These are phyloP conservation scores for Fusarium paranaense DNA, from an alignment of 2,329 filamentous ascomycete species.

Conservation along the genomic window DNA sequence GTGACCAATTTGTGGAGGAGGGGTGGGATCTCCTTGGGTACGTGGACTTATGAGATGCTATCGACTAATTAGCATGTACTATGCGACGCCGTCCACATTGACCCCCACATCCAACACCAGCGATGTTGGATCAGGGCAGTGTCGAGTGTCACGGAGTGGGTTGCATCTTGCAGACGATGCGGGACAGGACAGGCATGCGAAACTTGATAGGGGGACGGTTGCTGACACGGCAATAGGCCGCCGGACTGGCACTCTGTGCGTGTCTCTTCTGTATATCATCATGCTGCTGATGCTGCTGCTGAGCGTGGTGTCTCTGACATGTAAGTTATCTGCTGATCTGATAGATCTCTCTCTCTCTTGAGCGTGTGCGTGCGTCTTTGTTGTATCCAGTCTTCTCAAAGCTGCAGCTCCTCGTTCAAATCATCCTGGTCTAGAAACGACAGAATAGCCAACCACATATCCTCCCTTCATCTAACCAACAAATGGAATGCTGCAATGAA, in stretches of 20 bases:
- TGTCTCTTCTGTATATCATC: constrained; percentile 16
- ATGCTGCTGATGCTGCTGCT: neutral
- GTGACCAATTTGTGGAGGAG: neutral
- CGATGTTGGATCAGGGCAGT: constrained; percentile 7
- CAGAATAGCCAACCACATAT: constrained; percentile 7
- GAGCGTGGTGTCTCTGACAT: constrained; percentile 16
- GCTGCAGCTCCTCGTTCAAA: constrained; percentile 10
- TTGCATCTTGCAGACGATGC: constrained; percentile 9
- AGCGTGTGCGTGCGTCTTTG: neutral
- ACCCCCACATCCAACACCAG: constrained; percentile 26
- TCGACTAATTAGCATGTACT: constrained; percentile 20
- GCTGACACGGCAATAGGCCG: constrained; percentile 14
- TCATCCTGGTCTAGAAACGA: constrained; percentile 15
- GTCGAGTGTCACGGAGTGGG: constrained; percentile 15
- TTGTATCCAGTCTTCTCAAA: constrained; percentile 13
- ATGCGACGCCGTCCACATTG: constrained; percentile 10
- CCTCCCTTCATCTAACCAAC: constrained; percentile 7
- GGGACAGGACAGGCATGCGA: neutral
- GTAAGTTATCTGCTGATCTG: constrained; percentile 1
- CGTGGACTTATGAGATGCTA: constrained; percentile 4
- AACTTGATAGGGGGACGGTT: neutral
- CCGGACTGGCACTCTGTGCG: constrained; percentile 1
- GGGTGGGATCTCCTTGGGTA: neutral
- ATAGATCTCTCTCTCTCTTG: constrained; percentile 4
- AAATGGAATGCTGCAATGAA: neutral